These are phyloP conservation scores for Lentinula novae-zelandiae DNA, from an alignment of 1,284 basidiomycete species.

Conservation along the genomic window DNA sequence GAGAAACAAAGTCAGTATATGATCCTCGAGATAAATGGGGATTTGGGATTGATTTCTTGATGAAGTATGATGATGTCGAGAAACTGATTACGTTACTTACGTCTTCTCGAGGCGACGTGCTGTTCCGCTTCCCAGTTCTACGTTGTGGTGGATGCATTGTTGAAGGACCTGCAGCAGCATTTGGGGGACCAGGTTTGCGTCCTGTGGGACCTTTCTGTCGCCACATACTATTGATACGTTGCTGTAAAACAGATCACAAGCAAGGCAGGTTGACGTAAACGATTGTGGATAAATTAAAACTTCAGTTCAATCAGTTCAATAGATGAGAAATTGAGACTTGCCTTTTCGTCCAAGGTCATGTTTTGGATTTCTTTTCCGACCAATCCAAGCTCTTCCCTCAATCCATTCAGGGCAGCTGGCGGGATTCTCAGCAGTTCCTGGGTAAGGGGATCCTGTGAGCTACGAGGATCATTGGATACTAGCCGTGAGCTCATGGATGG, in stretches of 20 bases:
- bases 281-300: slow-evolving; percentile 12
- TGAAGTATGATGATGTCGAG: slow-evolving; percentile 6
- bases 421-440: slow-evolving; percentile 38
- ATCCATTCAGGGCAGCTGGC: slow-evolving; percentile 22
- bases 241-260: slow-evolving; percentile 26
- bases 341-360: slow-evolving; percentile 55
- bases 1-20: slow-evolving; percentile 9
- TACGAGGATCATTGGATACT: slow-evolving; percentile 9
- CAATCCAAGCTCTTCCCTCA: slow-evolving; percentile 46
- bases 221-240: slow-evolving; percentile 27
- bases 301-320: background rate
- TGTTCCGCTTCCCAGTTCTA: slow-evolving; percentile 50
- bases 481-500: slow-evolving; percentile 50
- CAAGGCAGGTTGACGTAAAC: background rate
- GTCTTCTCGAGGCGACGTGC: slow-evolving; percentile 69
- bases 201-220: slow-evolving; percentile 19
- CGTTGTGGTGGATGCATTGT: slow-evolving; percentile 31
- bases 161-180: slow-evolving; percentile 33
- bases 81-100: slow-evolving; percentile 15
- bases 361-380: slow-evolving; percentile 44
- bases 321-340: slow-evolving; percentile 25
- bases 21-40: background rate
- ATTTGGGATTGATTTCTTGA: background rate
- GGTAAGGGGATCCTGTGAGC: slow-evolving; percentile 19
- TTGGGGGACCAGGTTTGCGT: slow-evolving; percentile 16